Evolutionary conservation across 163 green algal genomes (phyloP), one percentile per base, ranked within the genome.

Genomic region (Scenedesmus sp.): DNA sequence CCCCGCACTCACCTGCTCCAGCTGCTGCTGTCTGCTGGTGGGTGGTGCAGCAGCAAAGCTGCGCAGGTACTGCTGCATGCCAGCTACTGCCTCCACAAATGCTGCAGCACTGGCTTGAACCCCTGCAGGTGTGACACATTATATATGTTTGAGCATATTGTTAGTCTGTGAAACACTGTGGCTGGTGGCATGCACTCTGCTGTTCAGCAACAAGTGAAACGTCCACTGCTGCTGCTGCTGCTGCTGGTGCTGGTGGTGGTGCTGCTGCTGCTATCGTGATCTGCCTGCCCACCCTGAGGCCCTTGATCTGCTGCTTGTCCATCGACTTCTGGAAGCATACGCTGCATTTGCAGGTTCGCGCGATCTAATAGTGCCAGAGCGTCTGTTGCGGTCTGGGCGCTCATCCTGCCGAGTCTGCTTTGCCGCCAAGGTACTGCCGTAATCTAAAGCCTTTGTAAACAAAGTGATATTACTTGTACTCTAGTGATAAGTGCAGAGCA

Each of bases 11-110:
- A 89, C 85, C 85, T 89, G 86, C 52, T 90, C 62, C 55, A 91
- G 73, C 73, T 84, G 70, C 73, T 85, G 70, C 54, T 56, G 73
- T 56, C 54, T 91, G 87, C 87, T 91, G 55, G 9, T 34, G 8
- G 87, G 18, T 9, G 67, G 4, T 84, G 86, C 62, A 26, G 23
- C 81, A 18, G 56, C 87, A 86, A 91, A 91, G 18, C 8, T 55
- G 54, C 2, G 18, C 1, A 91, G 55, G 16, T n/a, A 56, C 23
- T 85, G 87, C 87, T 91, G 70, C 8, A 91, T 34, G 46, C 67
- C 73, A 2, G 23, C 87, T 9, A 91, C 55, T 34, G 87, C 52
- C 52, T 83, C 20, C 23, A 91, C n/a, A 76, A 64, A 91, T 5
- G 20, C 54, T 26, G 87, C 26, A 66, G 55, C 26, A 55, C 15